These are phyloP conservation scores for Acanthamoeba healyi DNA, from an alignment of 208 protist genomes.

Conservation along the genomic window DNA sequence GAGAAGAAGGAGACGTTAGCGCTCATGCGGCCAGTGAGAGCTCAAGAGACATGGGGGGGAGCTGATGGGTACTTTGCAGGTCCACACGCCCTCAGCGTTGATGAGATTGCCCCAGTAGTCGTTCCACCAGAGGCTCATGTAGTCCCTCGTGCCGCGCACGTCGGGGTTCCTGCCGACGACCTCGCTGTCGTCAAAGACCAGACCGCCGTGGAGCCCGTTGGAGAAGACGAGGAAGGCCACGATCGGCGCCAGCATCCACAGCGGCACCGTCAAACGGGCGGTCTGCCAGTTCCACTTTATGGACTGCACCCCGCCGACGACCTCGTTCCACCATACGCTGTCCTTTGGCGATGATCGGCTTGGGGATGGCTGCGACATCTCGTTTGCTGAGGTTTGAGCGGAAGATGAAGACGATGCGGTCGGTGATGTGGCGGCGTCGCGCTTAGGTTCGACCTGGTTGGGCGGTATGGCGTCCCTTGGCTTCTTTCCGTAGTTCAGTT, in stretches of 20 bases:
- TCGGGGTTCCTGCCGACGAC: slow-evolving; percentile 52
- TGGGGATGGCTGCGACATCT: too few relatives aligned
- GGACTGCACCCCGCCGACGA: not conserved
- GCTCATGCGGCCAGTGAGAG: too few relatives aligned
- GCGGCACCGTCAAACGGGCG: slow-evolving; percentile 21
- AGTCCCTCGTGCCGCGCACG: not conserved
- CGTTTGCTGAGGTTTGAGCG: not conserved
- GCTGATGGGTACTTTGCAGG: not conserved
- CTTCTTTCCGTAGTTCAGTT: not conserved
- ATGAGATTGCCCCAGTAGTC: slow-evolving; percentile 77
- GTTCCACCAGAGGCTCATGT: not conserved
- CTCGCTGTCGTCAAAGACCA: slow-evolving; percentile 73
- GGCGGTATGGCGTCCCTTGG: not conserved
- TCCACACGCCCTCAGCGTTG: slow-evolving; percentile 43
- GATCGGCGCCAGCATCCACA: not conserved
- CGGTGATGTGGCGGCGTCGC: not conserved
- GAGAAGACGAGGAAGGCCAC: slow-evolving; percentile 68
- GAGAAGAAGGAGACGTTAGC: too few relatives aligned
- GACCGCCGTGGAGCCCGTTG: slow-evolving; percentile 39
- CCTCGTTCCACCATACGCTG: not conserved
- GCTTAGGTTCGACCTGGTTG: not conserved
- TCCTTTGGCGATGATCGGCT: not conserved
- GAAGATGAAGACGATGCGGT: not conserved
- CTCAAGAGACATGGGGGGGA: too few relatives aligned
- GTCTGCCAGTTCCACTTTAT: not conserved